Evolutionary conservation across 768 basidiomycete species (phyloP), one percentile per base, ranked within the genome.

Genomic region (Boletus rubropictus): DNA sequence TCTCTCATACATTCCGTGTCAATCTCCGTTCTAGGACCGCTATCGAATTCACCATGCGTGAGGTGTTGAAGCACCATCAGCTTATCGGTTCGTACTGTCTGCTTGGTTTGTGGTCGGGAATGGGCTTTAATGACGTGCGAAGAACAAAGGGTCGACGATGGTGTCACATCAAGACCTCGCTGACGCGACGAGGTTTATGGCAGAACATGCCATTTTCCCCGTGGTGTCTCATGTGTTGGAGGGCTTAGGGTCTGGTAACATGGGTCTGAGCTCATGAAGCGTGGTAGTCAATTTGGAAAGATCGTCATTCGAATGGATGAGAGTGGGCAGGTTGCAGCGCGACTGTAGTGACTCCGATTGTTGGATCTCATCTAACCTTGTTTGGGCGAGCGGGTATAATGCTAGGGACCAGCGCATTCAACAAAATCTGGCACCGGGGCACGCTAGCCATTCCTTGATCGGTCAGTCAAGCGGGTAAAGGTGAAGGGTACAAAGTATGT

Each of bases 221-320:
- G 70, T 84, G 40, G 77, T 91, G 1, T 83, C 85, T 7, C 74
- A 80, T 51, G 75, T 89, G 22, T 60, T 89, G n/a, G 70, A 80
- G 35, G 86, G 86, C 3, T 70, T 91, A 43, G 76, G 75, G 42
- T 64, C 69, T 3, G 80, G 78, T 5, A 86, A 54, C 67, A 82
- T 49, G 89, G 86, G 3, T 91, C 91, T 60, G 74, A 80, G 52
- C 65, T 83, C 38, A 69, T 91, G 59, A 73, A 75, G 49, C 67
- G 64, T 4, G 85, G 83, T 14, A 72, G 74, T 12, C 85, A 87
- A 55, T 89, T 89, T 59, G 88, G 89, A 14, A 90, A 90, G 65
- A 77, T 90, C 24, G 80, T 89, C 29, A 65, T 86, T 44, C 75
- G 67, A 50, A 59, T 86, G 40, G 58, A 57, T 12, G 55, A 46